Conservation (phyloP, 2,329 filamentous ascomycete genomes). For the Chrysoporthe deuterocubensis region DNA sequence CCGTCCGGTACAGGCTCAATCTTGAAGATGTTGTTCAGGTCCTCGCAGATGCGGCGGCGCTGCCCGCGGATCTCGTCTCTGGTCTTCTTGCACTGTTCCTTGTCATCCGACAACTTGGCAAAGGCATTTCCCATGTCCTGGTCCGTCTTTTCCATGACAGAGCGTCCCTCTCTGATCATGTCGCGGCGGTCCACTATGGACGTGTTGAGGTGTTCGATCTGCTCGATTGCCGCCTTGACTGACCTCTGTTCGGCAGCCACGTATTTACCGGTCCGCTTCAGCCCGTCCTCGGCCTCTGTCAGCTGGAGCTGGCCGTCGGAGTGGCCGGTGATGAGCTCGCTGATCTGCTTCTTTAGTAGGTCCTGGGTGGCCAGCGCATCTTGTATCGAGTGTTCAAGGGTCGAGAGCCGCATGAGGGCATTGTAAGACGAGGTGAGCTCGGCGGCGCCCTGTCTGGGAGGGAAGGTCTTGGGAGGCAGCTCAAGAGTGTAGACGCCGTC, state of each 20-base stretch:
- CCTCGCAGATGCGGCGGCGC: conserved; percentile 83
- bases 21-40: conserved; percentile 77
- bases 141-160: conserved; percentile 61
- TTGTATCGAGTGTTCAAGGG: conserved; percentile 87
- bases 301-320: conserved; percentile 44
- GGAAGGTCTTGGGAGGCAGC: conserved; percentile 56
- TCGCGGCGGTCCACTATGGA: conserved; percentile 68
- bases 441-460: conserved; percentile 56
- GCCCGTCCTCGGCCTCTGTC: conserved; percentile 54
- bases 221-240: conserved; percentile 63
- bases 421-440: conserved; percentile 80
- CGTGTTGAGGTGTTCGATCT: conserved; percentile 67
- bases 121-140: conserved; percentile 65
- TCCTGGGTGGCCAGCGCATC: conserved; percentile 82
- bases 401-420: conserved; percentile 83
- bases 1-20: conserved; percentile 67
- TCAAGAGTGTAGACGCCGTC: conserved; percentile 88
- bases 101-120: conserved; percentile 61
- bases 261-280: conserved; percentile 53
- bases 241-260: conserved; percentile 68
- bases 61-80: conserved; percentile 79
- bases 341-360: conserved; percentile 78
- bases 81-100: conserved; percentile 58
- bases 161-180: conserved; percentile 68
- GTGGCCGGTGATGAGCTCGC: conserved; percentile 53